Evolutionary conservation across 2,329 filamentous ascomycete genomes (phyloP), one percentile per base, ranked within the genome.

Genomic region (Clonostachys byssicola): DNA sequence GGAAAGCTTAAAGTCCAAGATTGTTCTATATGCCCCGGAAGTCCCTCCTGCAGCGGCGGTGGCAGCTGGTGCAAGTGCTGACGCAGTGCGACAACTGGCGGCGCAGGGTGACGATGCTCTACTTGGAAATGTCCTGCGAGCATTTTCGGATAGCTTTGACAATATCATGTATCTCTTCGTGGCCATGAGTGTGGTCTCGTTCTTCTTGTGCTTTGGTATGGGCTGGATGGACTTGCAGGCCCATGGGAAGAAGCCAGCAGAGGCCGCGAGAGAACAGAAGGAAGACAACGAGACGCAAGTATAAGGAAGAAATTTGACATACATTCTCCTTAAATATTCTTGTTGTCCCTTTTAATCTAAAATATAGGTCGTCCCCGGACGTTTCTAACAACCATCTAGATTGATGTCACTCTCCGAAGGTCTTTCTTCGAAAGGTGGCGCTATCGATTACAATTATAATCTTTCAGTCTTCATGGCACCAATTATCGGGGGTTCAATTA

Each of bases 151-250:
- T 12, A 44, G 45, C 12, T 46, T 56, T 20, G 20, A 17, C 8
- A 35, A 48, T 34, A 48, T 54, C 14, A 50, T 53, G 17, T 54
- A 53, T 39, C 14, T 56, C 5, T 17, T 50, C 12, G 43, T 49
- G 13, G 54, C 41, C 14, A 35, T 45, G 14, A 42, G 43, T n/a
- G 14, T 46, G 18, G 40, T 41, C 10, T 44, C 43, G 12, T 51
- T 51, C 30, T 7, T 51, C 2, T 16, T 44, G n/a, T 35, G 47
- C 6, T 52, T 53, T 44, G 52, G 54, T 8, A 54, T 54, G 54
- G 52, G 52, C 10, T 55, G 54, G 54, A 44, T 51, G 13, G 52
- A 56, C 30, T 34, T 55, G 18, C 48, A 49, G 43, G 20, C 34
- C 12, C 36, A 33, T 17, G 47, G 47, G 40, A 44, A 45, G 13